A percentile compares a stretch with the other conserved stretches of the same genome.
Evolutionary conservation across 2,329 filamentous ascomycete genomes (phyloP).

Genomic region (Raffaelea arxii): DNA sequence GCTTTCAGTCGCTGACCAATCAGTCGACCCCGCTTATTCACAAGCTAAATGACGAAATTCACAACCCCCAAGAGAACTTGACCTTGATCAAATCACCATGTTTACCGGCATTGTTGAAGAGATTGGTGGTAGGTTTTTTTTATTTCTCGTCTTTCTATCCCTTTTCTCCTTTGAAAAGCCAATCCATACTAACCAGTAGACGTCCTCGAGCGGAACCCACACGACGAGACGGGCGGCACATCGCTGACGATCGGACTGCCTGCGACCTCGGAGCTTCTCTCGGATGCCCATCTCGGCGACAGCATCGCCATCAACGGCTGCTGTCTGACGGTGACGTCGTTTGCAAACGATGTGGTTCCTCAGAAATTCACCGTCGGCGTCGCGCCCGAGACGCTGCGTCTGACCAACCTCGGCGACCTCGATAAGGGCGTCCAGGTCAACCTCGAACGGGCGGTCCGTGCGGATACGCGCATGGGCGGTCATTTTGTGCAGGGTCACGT

Average conservation of each 20-base stretch:
- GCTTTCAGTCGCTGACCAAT: too few relatives aligned
- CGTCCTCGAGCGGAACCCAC: conserved; percentile 69
- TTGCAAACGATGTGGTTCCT: conserved; percentile 21
- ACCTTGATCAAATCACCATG: conserved; percentile 55
- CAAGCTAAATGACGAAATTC: too few relatives aligned
- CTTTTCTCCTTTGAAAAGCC: conserved; percentile 4
- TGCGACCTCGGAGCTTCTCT: conserved; percentile 61
- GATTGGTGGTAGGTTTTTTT: conserved; percentile 65
- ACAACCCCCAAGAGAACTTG: too few relatives aligned
- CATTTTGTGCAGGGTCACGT: conserved; percentile 98
- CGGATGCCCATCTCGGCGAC: conserved; percentile 78
- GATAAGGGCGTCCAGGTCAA: conserved; percentile 63
- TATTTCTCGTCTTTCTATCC: conserved; percentile 2
- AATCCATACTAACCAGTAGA: conserved; percentile 41
- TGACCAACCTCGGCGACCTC: conserved; percentile 84
- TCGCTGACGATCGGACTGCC: conserved; percentile 75
- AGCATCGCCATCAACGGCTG: conserved; percentile 93
- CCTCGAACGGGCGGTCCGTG: conserved; percentile 85
- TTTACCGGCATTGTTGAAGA: conserved; percentile 93
- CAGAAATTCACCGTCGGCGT: conserved; percentile 86
- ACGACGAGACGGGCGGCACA: conserved; percentile 79
- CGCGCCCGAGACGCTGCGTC: conserved; percentile 87
- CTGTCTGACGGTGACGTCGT: conserved; percentile 75
- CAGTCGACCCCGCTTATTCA: too few relatives aligned
- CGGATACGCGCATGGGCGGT: conserved; percentile 89